Percentiles rank a stretch among this genome's conserved stretches.
phyloP scores from a whole-genome alignment of 2,329 filamentous ascomycete species.

The Penicillium sp. region DNA sequence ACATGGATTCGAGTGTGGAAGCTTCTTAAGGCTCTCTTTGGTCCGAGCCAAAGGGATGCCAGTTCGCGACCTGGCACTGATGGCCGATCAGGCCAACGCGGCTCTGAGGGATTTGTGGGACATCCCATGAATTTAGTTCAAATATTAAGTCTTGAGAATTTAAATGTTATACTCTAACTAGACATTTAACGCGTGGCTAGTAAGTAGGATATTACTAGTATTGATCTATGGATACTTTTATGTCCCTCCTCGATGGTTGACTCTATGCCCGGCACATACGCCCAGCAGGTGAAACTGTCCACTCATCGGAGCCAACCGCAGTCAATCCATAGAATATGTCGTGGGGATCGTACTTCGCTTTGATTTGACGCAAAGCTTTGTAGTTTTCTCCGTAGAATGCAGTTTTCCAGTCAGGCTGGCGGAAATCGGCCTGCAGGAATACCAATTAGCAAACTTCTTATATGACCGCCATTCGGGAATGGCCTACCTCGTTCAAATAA shows the following conservation, averaged over 20 bases:
- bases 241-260: neutral
- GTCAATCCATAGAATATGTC: slow-evolving; percentile 9
- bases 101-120: too few relatives aligned
- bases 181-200: too few relatives aligned
- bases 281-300: neutral
- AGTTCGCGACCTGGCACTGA: too few relatives aligned
- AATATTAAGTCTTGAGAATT: too few relatives aligned
- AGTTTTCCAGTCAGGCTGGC: slow-evolving; percentile 5
- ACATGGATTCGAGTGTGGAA: too few relatives aligned
- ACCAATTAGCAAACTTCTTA: neutral
- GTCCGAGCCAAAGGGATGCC: too few relatives aligned
- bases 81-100: too few relatives aligned
- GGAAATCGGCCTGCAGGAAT: slow-evolving; percentile 4
- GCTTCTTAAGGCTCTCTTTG: too few relatives aligned
- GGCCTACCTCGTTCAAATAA: slow-evolving; percentile 7
- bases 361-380: slow-evolving; percentile 1
- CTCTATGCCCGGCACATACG: neutral
- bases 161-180: too few relatives aligned
- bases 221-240: neutral
- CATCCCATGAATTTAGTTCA: too few relatives aligned
- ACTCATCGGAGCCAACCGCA: slow-evolving; percentile 10
- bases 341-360: slow-evolving; percentile 12
- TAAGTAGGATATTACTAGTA: too few relatives aligned
- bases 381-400: slow-evolving; percentile 10
- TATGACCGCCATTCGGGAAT: neutral